Conservation (phyloP, 352 stramenopile genomes). For the Globisporangium paddicum region DNA sequence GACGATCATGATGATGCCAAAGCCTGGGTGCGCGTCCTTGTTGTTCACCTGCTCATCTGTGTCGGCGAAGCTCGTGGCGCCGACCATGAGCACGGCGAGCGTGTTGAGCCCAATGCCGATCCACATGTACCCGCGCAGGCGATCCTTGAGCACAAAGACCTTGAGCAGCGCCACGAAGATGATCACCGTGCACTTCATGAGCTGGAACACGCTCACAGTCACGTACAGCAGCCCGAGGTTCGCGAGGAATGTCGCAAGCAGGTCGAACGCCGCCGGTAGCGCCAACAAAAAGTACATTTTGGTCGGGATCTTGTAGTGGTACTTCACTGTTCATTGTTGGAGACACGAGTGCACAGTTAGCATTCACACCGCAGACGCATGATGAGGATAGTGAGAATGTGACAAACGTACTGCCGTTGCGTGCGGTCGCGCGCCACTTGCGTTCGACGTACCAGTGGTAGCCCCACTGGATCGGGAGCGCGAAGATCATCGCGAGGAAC, state of each 20-base stretch:
- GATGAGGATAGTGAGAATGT: background rate
- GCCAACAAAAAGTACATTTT: slow-evolving; percentile 94
- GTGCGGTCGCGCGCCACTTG: slow-evolving; percentile 51
- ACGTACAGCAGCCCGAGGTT: slow-evolving; percentile 94
- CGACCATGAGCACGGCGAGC: slow-evolving; percentile 90
- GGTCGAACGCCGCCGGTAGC: slow-evolving; percentile 92
- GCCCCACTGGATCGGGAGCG: slow-evolving; percentile 89
- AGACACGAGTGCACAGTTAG: slow-evolving; percentile 5
- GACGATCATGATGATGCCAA: slow-evolving; percentile 94
- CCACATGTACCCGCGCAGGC: slow-evolving; percentile 94
- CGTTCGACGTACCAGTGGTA: slow-evolving; percentile 80
- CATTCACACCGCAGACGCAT: background rate
- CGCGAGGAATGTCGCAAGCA: slow-evolving; percentile 91
- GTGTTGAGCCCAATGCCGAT: slow-evolving; percentile 95
- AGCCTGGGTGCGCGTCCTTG: slow-evolving; percentile 60
- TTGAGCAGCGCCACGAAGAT: slow-evolving; percentile 97
- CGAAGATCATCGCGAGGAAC: slow-evolving; percentile 95
- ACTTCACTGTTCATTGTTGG: slow-evolving; percentile 43
- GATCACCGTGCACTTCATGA: slow-evolving; percentile 92
- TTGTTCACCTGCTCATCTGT: slow-evolving; percentile 63
- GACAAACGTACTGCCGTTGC: slow-evolving; percentile 52
- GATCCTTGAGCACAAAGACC: slow-evolving; percentile 90
- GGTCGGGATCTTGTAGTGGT: slow-evolving; percentile 69
- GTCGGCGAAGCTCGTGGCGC: slow-evolving; percentile 90
- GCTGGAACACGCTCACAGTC: slow-evolving; percentile 86